Base-by-base conservation (phyloP, 805 yeast genomes). In the Candida suzukii region DNA sequence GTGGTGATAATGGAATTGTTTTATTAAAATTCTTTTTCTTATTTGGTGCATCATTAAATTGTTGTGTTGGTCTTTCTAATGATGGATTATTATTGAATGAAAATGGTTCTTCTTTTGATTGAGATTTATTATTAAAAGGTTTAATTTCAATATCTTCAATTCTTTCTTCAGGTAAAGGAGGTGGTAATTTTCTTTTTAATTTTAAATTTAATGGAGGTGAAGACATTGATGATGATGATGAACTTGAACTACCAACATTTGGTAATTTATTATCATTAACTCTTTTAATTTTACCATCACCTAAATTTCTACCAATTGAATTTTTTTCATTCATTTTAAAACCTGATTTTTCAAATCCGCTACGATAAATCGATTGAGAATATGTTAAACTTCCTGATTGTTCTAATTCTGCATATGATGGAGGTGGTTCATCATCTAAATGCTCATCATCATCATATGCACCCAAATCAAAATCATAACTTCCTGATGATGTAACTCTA, bases 271-370 rank as follows among this genome's bases (percentile, higher is more conserved):
- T 14, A 10, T 17, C 19, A 29, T 6, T 19, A 20, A 13, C 29
- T 10, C 14, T 12, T 5, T n/a, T 21, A 37, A 34, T 9, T 17
- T 18, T 20, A 14, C 29, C 18, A 13, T 17, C 7, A 16, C 14
- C n/a, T 40, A 4, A n/a, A 25, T 19, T n/a, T n/a, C 16, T 9
- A 16, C 32, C 10, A 26, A 18, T 12, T 14, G 40, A 35, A 14
- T 44, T 41, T 14, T 51, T 46, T 41, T 58, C 60, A 38, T 57
- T 58, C 45, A 58, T 37, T 28, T 58, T 54, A 30, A 56, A 52
- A 3, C 66, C 66, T 1, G 65, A 65, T 43, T 61, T 61, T 44
- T 61, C 66, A 43, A 60, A 60, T 9, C 64, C 64, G 2, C 64
- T 56, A 24, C 64, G 46, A 42, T 61, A 61, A 39, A 61, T 61